Base-by-base conservation (phyloP, 2,329 filamentous ascomycete genomes). In the Cladosporium austrohemisphaericum region DNA sequence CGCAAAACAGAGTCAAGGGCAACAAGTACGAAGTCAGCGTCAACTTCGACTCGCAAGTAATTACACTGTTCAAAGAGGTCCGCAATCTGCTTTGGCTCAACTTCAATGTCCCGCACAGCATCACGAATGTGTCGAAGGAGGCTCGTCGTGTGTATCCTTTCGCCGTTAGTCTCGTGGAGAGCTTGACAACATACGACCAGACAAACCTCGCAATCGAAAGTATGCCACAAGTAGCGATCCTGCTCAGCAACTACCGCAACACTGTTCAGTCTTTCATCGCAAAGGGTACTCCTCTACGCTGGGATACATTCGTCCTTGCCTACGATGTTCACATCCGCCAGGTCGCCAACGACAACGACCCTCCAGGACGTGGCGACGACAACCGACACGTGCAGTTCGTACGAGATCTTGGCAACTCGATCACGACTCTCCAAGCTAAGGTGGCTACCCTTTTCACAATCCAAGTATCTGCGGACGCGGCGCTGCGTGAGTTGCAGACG, bases 101-200 rank as follows among this genome's bases (percentile, higher is more conserved):
- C 57, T 98, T 90, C 67, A 85, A 88, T 50, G 88, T 98, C 19
- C 94, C 94, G 7, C 93, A 98, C 68, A 84, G 88, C 11, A 89
- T 98, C 63, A 94, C 86, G 69, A 97, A 89, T 55, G 89, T 95
- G 47, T 95, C 94, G 1, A 98, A 97, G 68, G 93, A 98, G 66
- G 94, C 93, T n/a, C 95, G 96, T 71, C 83, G 93, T 46, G 93
- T 98, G 3, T 99, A 99, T 61, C 93, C 93, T 0, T 98, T 94
- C 63, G 93, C 94, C 19, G 91, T 98, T 57, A 97, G 91, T 64
- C 73, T 99, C 57, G 98, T 98, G 90, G 93, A 99, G 71, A 97
- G 90, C 62, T 89, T 97, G n/a, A 82, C 91, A 51, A 97, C 90
- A 0, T 85, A 95, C 55, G 81, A 89, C 2, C 92, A 97, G 69